Evolutionary conservation across 1,139 yeast species (phyloP).

Genomic region (Petasospora fabianii): DNA sequence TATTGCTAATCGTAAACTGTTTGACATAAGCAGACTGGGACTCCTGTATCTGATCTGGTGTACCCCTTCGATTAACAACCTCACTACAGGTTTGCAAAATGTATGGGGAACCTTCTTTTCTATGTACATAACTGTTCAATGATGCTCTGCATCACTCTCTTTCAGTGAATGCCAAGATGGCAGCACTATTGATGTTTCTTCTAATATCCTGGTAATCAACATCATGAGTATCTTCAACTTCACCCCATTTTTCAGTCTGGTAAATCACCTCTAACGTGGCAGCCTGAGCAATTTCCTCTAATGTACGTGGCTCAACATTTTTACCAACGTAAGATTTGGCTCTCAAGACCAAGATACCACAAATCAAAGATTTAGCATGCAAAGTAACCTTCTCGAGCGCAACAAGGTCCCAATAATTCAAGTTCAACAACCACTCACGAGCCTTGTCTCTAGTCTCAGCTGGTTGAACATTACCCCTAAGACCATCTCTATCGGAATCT

Average conservation of each 20-base stretch:
- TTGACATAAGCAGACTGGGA: no score
- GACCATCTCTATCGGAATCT: slow-evolving; percentile 78
- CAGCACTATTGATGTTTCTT: slow-evolving; percentile 78
- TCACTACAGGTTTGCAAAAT: background rate
- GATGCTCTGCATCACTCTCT: slow-evolving; percentile 5
- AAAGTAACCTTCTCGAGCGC: slow-evolving; percentile 86
- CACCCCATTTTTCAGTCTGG: slow-evolving; percentile 94
- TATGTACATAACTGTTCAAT: slow-evolving; percentile 1
- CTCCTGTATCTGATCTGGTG: no score
- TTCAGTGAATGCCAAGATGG: slow-evolving; percentile 46
- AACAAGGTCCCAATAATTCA: slow-evolving; percentile 74
- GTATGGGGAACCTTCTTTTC: background rate
- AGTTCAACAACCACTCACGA: slow-evolving; percentile 54
- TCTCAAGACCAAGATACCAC: slow-evolving; percentile 48
- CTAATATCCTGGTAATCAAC: slow-evolving; percentile 88
- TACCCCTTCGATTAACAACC: no score
- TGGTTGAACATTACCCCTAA: slow-evolving; percentile 74
- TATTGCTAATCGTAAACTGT: no score
- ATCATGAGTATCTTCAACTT: slow-evolving; percentile 97
- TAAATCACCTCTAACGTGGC: slow-evolving; percentile 78
- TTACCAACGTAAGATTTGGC: slow-evolving; percentile 24
- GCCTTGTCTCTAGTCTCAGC: slow-evolving; percentile 61
- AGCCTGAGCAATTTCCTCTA: slow-evolving; percentile 73
- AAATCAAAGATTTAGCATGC: slow-evolving; percentile 79
- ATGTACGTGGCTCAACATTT: slow-evolving; percentile 28